Evolutionary conservation across 495 filamentous ascomycete genomes (phyloP).

Genomic region (Aspergillus haitiensis): DNA sequence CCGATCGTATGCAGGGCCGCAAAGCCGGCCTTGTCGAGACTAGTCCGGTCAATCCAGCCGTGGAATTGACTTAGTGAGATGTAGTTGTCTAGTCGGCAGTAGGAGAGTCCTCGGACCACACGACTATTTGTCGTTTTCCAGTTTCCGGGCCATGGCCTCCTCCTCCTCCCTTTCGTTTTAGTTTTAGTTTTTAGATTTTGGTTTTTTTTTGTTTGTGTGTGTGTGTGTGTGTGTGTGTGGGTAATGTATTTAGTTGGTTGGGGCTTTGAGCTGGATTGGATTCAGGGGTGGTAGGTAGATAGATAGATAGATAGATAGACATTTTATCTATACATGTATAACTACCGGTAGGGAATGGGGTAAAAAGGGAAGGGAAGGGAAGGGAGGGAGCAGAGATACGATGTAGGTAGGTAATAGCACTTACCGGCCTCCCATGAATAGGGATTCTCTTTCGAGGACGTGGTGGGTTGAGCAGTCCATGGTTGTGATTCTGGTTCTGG

Average conservation of each 20-base stretch:
- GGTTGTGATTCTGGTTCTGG: not conserved
- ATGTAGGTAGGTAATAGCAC: too few relatives aligned
- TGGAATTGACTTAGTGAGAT: constrained; percentile 3
- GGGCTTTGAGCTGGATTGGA: too few relatives aligned
- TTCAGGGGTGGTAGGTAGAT: too few relatives aligned
- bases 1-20: constrained; percentile 1
- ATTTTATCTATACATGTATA: not conserved
- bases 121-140: constrained; percentile 5
- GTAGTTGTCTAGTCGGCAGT: constrained; percentile 3
- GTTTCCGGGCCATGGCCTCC: constrained; percentile 12
- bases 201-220: too few relatives aligned
- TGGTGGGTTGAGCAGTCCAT: constrained; percentile 14
- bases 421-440: constrained; percentile 11
- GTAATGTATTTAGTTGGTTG: not conserved
- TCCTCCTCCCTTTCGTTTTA: too few relatives aligned
- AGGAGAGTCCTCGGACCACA: constrained; percentile 3
- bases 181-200: too few relatives aligned
- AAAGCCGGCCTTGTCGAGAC: not conserved
- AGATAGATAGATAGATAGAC: too few relatives aligned
- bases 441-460: constrained; percentile 7
- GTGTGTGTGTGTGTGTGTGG: too few relatives aligned
- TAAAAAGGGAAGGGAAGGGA: too few relatives aligned
- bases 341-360: not conserved
- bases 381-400: too few relatives aligned
- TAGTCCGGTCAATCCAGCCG: constrained; percentile 12